Evolutionary conservation across 306 rosid species (phyloP).

Genomic region (Cucumis cinereus): DNA sequence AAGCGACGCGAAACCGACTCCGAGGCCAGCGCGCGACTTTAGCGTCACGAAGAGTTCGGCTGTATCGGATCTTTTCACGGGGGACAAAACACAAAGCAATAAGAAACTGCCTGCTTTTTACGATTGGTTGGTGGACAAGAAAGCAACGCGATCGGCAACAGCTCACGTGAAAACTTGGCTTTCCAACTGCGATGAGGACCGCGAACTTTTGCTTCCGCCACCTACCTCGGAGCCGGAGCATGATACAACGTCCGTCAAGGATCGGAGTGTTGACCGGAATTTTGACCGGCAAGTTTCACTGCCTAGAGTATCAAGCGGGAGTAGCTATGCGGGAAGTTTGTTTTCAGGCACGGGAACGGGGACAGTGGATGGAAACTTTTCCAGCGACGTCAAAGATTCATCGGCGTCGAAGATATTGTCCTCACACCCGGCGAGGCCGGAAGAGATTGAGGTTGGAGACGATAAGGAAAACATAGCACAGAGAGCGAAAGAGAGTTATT

Average conservation of each 20-base stretch:
- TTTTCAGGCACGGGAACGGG: slow-evolving; percentile 63
- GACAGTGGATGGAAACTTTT: slow-evolving; percentile 56
- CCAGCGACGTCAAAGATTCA: slow-evolving; percentile 39
- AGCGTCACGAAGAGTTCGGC: slow-evolving; percentile 19
- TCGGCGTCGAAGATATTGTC: slow-evolving; percentile 20
- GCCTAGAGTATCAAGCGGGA: slow-evolving; percentile 60
- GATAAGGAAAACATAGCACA: slow-evolving; percentile 19
- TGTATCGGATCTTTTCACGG: slow-evolving; percentile 43
- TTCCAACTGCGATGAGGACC: slow-evolving; percentile 27
- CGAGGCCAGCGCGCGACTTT: slow-evolving; percentile 19
- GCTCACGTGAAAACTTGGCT: slow-evolving; percentile 24
- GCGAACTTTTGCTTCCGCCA: slow-evolving; percentile 32
- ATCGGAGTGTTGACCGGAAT: slow-evolving; percentile 37
- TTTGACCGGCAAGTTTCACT: slow-evolving; percentile 58
- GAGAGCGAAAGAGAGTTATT: slow-evolving; percentile 43
- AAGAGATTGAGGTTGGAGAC: slow-evolving; percentile 14
- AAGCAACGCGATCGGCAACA: slow-evolving; percentile 17
- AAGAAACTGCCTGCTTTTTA: slow-evolving; percentile 35
- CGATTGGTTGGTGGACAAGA: slow-evolving; percentile 56
- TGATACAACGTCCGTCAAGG: slow-evolving; percentile 22
- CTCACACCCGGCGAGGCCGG: slow-evolving; percentile 14
- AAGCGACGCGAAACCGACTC: slow-evolving; percentile 30
- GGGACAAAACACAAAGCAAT: slow-evolving; percentile 17
- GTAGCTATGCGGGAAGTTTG: slow-evolving; percentile 83
- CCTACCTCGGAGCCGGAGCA: slow-evolving; percentile 10